These are phyloP conservation scores for Zoysia matrella DNA, from an alignment of 202 grass and related monocot species.

Conservation along the genomic window DNA sequence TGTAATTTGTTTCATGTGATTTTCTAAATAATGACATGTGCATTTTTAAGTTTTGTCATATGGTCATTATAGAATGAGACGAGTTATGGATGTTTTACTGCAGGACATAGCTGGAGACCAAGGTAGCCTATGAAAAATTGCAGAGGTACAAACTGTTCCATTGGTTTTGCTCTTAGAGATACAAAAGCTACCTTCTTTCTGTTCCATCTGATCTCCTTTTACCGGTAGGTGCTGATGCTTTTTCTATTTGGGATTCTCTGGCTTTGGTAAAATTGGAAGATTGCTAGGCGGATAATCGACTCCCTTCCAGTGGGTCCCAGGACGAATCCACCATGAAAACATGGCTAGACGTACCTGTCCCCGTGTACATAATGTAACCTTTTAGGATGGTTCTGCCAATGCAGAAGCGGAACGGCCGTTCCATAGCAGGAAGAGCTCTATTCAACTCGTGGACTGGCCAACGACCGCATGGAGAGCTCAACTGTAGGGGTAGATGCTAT, in stretches of 20 bases:
- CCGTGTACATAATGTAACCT: slow-evolving; percentile 78
- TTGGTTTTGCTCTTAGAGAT: neutral
- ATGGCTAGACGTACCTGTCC: slow-evolving; percentile 34
- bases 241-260: neutral
- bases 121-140: slow-evolving; percentile 53
- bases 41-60: neutral
- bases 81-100: slow-evolving; percentile 37
- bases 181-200: neutral
- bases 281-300: neutral
- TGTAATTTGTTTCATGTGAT: neutral
- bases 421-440: slow-evolving; percentile 34
- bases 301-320: neutral
- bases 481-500: slow-evolving; percentile 58
- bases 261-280: slow-evolving; percentile 7
- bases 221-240: slow-evolving; percentile 17
- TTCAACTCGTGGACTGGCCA: slow-evolving; percentile 50
- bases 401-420: slow-evolving; percentile 44
- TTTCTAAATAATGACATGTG: neutral
- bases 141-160: slow-evolving; percentile 42
- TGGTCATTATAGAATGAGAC: slow-evolving; percentile 17
- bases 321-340: slow-evolving; percentile 6
- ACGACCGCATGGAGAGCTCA: slow-evolving; percentile 30
- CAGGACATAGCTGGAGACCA: slow-evolving; percentile 87
- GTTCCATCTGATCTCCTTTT: slow-evolving; percentile 20
- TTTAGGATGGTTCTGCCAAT: slow-evolving; percentile 52